Conservation (phyloP, 495 filamentous ascomycete species). For the Lepraria neglecta region DNA sequence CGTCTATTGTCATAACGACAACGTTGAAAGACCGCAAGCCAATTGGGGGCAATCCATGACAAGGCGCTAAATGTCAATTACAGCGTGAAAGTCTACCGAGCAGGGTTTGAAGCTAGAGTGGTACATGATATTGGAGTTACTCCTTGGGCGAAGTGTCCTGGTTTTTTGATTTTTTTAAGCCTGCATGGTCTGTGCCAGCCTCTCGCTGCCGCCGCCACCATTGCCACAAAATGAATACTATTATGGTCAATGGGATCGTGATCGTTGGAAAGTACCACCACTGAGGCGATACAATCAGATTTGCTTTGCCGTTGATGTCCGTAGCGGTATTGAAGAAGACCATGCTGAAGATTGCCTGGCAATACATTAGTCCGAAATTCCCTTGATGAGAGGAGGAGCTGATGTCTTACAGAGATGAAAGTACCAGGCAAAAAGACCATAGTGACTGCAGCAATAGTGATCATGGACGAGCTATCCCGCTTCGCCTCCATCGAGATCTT, state of each 20-base stretch:
- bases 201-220: constrained; percentile 12
- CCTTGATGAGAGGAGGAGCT: no score
- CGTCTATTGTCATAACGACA: no score
- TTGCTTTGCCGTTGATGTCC: constrained; percentile 3
- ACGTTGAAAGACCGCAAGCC: no score
- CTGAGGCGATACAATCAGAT: constrained; percentile 10
- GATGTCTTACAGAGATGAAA: constrained; percentile 37
- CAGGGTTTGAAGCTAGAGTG: no score
- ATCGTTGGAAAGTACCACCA: constrained; percentile 16
- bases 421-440: constrained; percentile 51
- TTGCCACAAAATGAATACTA: constrained; percentile 13
- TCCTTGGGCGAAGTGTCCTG: no score
- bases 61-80: no score
- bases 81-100: no score
- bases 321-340: constrained; percentile 13
- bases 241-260: constrained; percentile 12
- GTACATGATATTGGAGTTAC: no score
- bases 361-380: background rate
- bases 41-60: no score
- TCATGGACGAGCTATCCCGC: constrained; percentile 46
- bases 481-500: constrained; percentile 40
- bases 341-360: constrained; percentile 21
- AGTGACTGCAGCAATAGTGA: constrained; percentile 46
- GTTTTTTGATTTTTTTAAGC: no score
- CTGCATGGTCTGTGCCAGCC: background rate